Base-by-base conservation (phyloP, 768 basidiomycete species). In the Boletus reticuloceps region DNA sequence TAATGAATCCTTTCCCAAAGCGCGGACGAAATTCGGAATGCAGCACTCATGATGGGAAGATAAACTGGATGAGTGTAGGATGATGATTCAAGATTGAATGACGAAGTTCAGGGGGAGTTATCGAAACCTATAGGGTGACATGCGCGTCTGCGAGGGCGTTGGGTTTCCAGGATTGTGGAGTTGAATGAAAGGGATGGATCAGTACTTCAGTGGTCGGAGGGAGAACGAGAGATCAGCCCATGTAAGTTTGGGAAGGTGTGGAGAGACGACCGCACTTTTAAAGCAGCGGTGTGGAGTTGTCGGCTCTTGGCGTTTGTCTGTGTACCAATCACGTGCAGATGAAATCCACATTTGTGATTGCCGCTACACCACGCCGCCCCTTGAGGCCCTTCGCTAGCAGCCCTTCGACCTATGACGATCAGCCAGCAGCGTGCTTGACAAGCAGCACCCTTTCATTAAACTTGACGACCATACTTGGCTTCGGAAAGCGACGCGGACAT, bases 1-100 rank as follows among this genome's bases (percentile, higher is more conserved):
- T 94, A 89, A 74, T 89, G 89, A 56, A 94, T 91, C 74, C 82
- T 86, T 74, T 94, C 90, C 92, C 92, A 94, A 59, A 94, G 78
- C 9, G 84, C 79, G 54, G 85, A 74, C 25, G 87, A 80, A 57
- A 95, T 94, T 46, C 85, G 82, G 72, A 89, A 93, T 20, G 62
- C 61, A 17, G 70, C 69, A 44, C 72, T 69, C 78, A 79, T 78
- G 60, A 39, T 14, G 13, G 79, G 60, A 27, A 55, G 54, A 39
- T 11, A 13, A 42, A 11, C 19, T 40, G 29, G 19, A 50, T 16
- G n/a, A 34, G 17, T 53, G n/a, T 17, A 49, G 5, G 37, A 25
- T 16, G 51, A 60, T 5, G 51, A 29, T 55, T 44, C 7, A 52
- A 40, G 50, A 50, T 32, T 27, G 20, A 44, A 36, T 37, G 7